These are phyloP conservation scores for Pleurostoma richardsiae DNA, from an alignment of 2,329 filamentous ascomycete species.

Conservation along the genomic window DNA sequence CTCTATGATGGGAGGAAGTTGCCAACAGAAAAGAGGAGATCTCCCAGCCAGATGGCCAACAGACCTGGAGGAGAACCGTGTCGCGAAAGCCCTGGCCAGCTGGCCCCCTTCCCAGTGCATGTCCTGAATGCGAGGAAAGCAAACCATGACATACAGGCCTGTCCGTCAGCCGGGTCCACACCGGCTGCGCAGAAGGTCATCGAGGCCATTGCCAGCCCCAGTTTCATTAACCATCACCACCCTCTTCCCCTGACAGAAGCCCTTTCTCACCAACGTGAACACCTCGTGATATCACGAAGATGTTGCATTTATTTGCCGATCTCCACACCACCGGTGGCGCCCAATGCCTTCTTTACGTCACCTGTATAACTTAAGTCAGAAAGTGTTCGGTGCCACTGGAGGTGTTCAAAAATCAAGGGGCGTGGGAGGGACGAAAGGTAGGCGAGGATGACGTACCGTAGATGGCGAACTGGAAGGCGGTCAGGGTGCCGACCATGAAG, in stretches of 20 bases:
- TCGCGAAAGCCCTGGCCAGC: no score
- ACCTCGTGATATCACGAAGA: not conserved
- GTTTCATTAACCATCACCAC: no score
- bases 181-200: not conserved
- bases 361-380: constrained; percentile 4
- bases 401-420: not conserved
- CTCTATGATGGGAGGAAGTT: constrained; percentile 7
- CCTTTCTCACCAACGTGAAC: not conserved
- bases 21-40: no score
- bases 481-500: constrained; percentile 64
- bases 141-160: not conserved
- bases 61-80: no score
- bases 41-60: no score
- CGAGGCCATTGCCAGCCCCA: not conserved
- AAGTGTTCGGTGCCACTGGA: not conserved
- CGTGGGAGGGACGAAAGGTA: not conserved
- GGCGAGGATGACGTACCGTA: constrained; percentile 38
- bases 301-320: constrained; percentile 42
- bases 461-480: constrained; percentile 67
- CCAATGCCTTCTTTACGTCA: constrained; percentile 63
- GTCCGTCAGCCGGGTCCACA: not conserved
- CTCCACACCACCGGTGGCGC: constrained; percentile 72
- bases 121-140: not conserved
- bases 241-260: not conserved
- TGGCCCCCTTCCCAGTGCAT: not conserved